Percentiles rank a stretch among this genome's conserved stretches.
Conservation (phyloP, 805 yeast species). For the Barnettozyma botsteinii region DNA sequence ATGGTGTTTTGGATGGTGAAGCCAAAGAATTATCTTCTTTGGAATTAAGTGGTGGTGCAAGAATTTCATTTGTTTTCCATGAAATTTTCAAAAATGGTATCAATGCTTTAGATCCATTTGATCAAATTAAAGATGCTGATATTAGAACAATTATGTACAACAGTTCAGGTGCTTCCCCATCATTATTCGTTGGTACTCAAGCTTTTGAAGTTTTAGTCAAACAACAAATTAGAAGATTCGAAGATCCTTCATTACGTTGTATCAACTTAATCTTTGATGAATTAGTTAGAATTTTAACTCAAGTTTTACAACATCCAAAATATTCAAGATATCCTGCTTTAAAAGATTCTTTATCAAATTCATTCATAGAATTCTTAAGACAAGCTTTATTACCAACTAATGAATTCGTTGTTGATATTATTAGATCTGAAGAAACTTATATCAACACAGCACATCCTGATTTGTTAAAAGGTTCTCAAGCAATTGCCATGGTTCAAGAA, state of each 20-base stretch:
- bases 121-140: slow-evolving; percentile 91
- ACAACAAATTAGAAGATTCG: slow-evolving; percentile 89
- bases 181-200: slow-evolving; percentile 93
- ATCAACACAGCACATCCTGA: slow-evolving; percentile 98
- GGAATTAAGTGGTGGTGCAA: slow-evolving; percentile 96
- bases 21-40: slow-evolving; percentile 81
- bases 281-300: slow-evolving; percentile 82
- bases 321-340: slow-evolving; percentile 87
- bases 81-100: slow-evolving; percentile 93
- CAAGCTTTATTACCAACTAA: slow-evolving; percentile 80
- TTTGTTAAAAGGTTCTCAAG: slow-evolving; percentile 88
- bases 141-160: slow-evolving; percentile 96
- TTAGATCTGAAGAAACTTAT: slow-evolving; percentile 83
- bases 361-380: slow-evolving; percentile 74
- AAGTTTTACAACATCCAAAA: slow-evolving; percentile 73
- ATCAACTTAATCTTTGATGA: slow-evolving; percentile 90
- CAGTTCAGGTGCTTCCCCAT: slow-evolving; percentile 94
- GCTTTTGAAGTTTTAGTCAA: slow-evolving; percentile 95
- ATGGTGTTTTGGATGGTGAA: slow-evolving; percentile 87
- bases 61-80: slow-evolving; percentile 94
- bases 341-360: slow-evolving; percentile 78
- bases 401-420: slow-evolving; percentile 76
- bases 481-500: slow-evolving; percentile 88
- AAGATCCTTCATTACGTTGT: slow-evolving; percentile 87
- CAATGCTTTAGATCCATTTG: slow-evolving; percentile 89